Evolutionary conservation across 495 filamentous ascomycete species (phyloP).

Genomic region (Clavariopsis aquatica): DNA sequence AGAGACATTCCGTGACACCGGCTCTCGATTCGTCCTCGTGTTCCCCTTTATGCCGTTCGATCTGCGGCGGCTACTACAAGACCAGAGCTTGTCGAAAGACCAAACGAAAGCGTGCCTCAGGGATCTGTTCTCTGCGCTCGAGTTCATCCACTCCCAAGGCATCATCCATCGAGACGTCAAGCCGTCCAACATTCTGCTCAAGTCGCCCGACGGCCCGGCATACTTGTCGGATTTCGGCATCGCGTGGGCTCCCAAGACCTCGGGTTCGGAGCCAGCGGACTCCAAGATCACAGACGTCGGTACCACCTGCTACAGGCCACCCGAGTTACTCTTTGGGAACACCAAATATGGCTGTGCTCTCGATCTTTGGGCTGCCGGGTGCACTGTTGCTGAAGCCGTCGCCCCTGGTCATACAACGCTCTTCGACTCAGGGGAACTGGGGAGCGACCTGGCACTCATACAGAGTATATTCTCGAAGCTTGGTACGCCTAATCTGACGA

Average conservation of each 20-base stretch:
- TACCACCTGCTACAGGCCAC: slow-evolving; percentile 85
- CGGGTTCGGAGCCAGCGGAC: slow-evolving; percentile 60
- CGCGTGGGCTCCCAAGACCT: slow-evolving; percentile 69
- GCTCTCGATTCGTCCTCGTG: slow-evolving; percentile 69
- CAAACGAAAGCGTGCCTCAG: slow-evolving; percentile 55
- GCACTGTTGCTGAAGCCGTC: slow-evolving; percentile 70
- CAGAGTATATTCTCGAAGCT: slow-evolving; percentile 85
- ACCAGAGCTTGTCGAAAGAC: slow-evolving; percentile 45
- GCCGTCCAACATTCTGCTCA: slow-evolving; percentile 81
- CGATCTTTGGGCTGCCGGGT: slow-evolving; percentile 90
- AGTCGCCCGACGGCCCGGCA: slow-evolving; percentile 65
- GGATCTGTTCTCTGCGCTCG: slow-evolving; percentile 72
- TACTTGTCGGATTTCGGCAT: slow-evolving; percentile 91
- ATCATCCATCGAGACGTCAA: slow-evolving; percentile 96
- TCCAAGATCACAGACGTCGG: slow-evolving; percentile 89
- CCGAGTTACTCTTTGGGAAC: slow-evolving; percentile 88
- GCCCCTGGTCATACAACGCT: slow-evolving; percentile 53
- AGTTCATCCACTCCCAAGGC: slow-evolving; percentile 66
- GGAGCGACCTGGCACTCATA: slow-evolving; percentile 88
- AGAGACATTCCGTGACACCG: slow-evolving; percentile 68
- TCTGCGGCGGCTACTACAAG: slow-evolving; percentile 62
- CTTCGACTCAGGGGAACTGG: slow-evolving; percentile 84
- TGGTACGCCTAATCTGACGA: slow-evolving; percentile 74
- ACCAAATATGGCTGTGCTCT: slow-evolving; percentile 66
- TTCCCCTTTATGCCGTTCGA: slow-evolving; percentile 82